Evolutionary conservation across 2,329 filamentous ascomycete species (phyloP).

Genomic region (Dactylellina leptospora): DNA sequence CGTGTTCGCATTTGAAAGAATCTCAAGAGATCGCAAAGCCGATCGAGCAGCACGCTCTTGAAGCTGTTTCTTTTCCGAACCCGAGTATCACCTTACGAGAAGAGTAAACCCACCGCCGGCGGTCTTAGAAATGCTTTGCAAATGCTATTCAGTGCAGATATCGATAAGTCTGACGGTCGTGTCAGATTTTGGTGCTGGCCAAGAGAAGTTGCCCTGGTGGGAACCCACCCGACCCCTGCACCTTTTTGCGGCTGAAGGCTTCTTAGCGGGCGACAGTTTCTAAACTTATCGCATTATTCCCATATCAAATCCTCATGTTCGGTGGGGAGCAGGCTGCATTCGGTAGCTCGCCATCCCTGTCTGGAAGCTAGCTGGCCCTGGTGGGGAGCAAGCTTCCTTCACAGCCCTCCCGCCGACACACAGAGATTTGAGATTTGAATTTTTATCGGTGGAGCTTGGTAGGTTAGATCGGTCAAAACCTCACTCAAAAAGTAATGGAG

Average conservation of each 20-base stretch:
- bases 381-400: slow-evolving; percentile 41
- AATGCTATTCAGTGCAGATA: slow-evolving; percentile 6
- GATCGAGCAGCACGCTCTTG: too few relatives aligned
- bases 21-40: background rate
- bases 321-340: slow-evolving; percentile 47
- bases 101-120: too few relatives aligned
- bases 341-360: slow-evolving; percentile 49
- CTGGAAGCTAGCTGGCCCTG: slow-evolving; percentile 42
- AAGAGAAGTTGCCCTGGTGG: slow-evolving; percentile 38
- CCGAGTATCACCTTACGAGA: too few relatives aligned
- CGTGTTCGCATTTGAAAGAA: background rate
- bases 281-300: slow-evolving; percentile 51
- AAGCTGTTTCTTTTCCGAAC: too few relatives aligned
- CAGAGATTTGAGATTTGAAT: slow-evolving; percentile 53
- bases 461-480: slow-evolving; percentile 28
- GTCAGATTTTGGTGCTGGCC: slow-evolving; percentile 53
- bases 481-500: slow-evolving; percentile 35
- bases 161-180: slow-evolving; percentile 50
- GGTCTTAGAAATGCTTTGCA: too few relatives aligned
- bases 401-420: slow-evolving; percentile 53
- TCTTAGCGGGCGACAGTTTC: slow-evolving; percentile 52
- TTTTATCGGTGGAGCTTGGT: slow-evolving; percentile 43
- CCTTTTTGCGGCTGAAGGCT: slow-evolving; percentile 48
- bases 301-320: slow-evolving; percentile 53
- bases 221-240: slow-evolving; percentile 39